These are phyloP conservation scores for Penicillium bovifimosum DNA, from an alignment of 495 filamentous ascomycete species.

Conservation along the genomic window DNA sequence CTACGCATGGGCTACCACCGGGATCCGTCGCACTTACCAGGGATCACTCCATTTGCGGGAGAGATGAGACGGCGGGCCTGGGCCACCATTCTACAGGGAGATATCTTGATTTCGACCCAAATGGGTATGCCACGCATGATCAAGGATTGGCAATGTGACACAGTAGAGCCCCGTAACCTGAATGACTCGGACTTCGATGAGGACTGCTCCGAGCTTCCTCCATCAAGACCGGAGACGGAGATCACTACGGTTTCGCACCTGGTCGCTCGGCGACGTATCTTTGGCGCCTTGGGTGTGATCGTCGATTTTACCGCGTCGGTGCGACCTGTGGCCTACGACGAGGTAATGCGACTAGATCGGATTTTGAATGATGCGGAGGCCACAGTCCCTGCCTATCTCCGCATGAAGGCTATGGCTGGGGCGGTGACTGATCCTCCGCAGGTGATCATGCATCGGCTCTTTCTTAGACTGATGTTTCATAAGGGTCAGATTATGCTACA, in stretches of 20 bases:
- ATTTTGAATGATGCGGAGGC: background rate
- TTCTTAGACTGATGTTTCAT: background rate
- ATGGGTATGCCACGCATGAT: slow-evolving; percentile 36
- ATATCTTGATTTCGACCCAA: slow-evolving; percentile 40
- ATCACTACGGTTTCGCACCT: slow-evolving; percentile 5
- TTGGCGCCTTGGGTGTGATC: background rate
- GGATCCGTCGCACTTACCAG: slow-evolving; percentile 38
- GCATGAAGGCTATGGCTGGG: background rate
- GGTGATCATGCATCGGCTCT: background rate
- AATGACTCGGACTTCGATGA: slow-evolving; percentile 28
- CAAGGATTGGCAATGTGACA: slow-evolving; percentile 30
- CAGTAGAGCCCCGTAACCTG: slow-evolving; percentile 35
- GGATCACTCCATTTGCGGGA: slow-evolving; percentile 45
- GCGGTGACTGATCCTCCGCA: background rate
- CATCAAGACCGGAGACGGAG: slow-evolving; percentile 16
- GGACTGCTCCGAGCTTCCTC: slow-evolving; percentile 17
- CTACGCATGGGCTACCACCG: slow-evolving; percentile 47
- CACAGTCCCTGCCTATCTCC: background rate
- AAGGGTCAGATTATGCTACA: background rate
- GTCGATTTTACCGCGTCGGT: background rate
- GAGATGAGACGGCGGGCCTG: slow-evolving; percentile 54
- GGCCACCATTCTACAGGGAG: slow-evolving; percentile 45
- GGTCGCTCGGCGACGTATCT: background rate
- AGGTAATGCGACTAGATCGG: background rate
- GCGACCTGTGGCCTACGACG: background rate